Conservation (phyloP, 2,329 filamentous ascomycete species). For the Neonectria sp. region DNA sequence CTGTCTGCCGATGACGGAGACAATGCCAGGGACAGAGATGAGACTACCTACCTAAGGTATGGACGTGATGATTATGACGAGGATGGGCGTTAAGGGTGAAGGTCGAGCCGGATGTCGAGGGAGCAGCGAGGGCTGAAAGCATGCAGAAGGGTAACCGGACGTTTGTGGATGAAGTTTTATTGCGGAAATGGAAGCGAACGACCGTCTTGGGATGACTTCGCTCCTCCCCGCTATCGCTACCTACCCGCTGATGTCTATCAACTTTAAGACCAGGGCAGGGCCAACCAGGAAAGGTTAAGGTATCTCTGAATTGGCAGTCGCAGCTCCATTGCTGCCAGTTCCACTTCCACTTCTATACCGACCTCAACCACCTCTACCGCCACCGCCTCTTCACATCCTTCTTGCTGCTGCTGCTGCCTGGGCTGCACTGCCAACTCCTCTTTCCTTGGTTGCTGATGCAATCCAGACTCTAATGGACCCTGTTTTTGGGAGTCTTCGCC, state of each 20-base stretch:
- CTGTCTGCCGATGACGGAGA: slow-evolving; percentile 3
- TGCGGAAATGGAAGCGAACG: slow-evolving; percentile 10
- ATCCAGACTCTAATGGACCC: slow-evolving; percentile 43
- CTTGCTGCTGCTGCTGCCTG: slow-evolving; percentile 15
- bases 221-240: slow-evolving; percentile 16
- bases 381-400: not conserved
- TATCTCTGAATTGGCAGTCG: not conserved
- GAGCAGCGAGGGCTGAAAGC: slow-evolving; percentile 2
- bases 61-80: slow-evolving; percentile 1
- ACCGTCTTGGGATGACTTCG: slow-evolving; percentile 11
- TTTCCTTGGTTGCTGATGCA: slow-evolving; percentile 35
- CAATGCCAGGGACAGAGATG: not conserved
- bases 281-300: slow-evolving; percentile 1
- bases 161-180: slow-evolving; percentile 20
- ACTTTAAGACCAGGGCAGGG: not conserved
- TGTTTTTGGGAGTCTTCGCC: slow-evolving; percentile 24
- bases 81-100: slow-evolving; percentile 6
- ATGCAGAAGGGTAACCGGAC: not conserved
- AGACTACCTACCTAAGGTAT: not conserved
- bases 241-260: not conserved
- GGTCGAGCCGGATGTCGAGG: not conserved
- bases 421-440: slow-evolving; percentile 16
- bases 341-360: not conserved
- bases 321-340: not conserved
- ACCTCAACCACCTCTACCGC: not conserved